A percentile compares a stretch with the other conserved stretches of the same genome.
Conservation (phyloP, 2,329 filamentous ascomycete genomes). For the Ophiosphaerella narmari region DNA sequence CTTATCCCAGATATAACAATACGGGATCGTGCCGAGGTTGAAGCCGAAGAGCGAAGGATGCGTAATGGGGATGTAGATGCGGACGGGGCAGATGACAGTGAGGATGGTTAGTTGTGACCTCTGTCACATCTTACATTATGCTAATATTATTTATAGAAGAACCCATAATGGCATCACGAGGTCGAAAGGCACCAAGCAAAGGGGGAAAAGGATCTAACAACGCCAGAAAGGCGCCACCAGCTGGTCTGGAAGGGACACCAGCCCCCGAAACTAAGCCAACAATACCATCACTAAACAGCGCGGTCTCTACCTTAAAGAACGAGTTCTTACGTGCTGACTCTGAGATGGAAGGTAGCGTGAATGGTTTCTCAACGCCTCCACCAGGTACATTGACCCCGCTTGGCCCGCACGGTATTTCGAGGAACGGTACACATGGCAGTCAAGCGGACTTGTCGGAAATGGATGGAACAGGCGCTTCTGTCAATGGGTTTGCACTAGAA, state of each 20-base stretch:
- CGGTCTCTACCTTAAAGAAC: conserved; percentile 57
- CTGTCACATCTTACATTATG: not conserved
- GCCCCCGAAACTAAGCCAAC: conserved; percentile 74
- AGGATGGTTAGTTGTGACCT: conserved; percentile 62
- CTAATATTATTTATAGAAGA: conserved; percentile 55
- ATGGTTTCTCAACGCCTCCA: conserved; percentile 84
- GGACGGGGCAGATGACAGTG: conserved; percentile 85
- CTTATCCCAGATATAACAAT: conserved; percentile 93
- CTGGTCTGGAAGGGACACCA: conserved; percentile 79
- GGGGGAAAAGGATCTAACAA: conserved; percentile 68
- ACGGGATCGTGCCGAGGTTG: conserved; percentile 88
- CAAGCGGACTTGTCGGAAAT: conserved; percentile 87
- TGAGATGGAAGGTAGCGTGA: conserved; percentile 79
- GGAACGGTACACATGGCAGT: conserved; percentile 63
- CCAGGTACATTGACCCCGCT: conserved; percentile 77
- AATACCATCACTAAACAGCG: conserved; percentile 60
- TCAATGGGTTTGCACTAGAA: conserved; percentile 68
- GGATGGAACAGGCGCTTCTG: conserved; percentile 70
- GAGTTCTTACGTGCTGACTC: conserved; percentile 68
- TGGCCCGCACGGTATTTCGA: conserved; percentile 69
- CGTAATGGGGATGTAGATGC: conserved; percentile 81
- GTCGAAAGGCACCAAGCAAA: conserved; percentile 81
- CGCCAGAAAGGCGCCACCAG: conserved; percentile 73
- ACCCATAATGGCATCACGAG: conserved; percentile 96
- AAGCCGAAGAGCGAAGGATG: conserved; percentile 72